Conservation (phyloP, 768 basidiomycete genomes). For the Boletellus sp. region DNA sequence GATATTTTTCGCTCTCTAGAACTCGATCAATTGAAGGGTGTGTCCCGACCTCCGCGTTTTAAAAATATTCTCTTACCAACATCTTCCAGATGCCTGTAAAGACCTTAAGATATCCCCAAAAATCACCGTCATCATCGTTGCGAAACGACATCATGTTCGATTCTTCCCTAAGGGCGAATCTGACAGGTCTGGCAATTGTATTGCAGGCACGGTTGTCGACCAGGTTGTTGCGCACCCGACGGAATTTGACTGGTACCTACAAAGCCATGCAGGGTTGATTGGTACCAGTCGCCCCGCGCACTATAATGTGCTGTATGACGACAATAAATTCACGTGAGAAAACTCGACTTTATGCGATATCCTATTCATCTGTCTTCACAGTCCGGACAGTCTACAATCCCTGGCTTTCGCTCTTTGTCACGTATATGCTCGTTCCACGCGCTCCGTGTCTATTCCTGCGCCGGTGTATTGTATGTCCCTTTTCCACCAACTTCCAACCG, state of each 20-base stretch:
- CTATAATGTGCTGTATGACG: slow-evolving; percentile 43
- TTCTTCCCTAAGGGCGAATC: slow-evolving; percentile 56
- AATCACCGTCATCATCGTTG: slow-evolving; percentile 77
- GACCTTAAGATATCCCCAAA: slow-evolving; percentile 55
- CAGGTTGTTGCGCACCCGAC: slow-evolving; percentile 63
- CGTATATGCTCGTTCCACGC: slow-evolving; percentile 74
- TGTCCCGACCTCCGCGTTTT: slow-evolving; percentile 3
- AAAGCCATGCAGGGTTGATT: slow-evolving; percentile 71
- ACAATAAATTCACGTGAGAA: slow-evolving; percentile 57
- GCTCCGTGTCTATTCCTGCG: slow-evolving; percentile 79
- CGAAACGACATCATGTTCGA: slow-evolving; percentile 50
- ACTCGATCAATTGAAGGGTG: slow-evolving; percentile 57
- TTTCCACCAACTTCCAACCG: background rate
- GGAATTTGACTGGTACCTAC: slow-evolving; percentile 76
- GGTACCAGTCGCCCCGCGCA: slow-evolving; percentile 72
- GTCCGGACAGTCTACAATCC: slow-evolving; percentile 65
- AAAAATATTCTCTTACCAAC: slow-evolving; percentile 1
- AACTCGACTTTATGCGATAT: background rate
- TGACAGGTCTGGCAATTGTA: slow-evolving; percentile 70
- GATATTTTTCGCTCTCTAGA: slow-evolving; percentile 37
- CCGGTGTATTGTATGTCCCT: slow-evolving; percentile 69
- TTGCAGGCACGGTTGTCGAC: slow-evolving; percentile 78
- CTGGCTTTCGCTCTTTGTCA: slow-evolving; percentile 76
- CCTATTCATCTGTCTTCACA: slow-evolving; percentile 24
- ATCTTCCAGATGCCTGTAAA: slow-evolving; percentile 53